These are phyloP conservation scores for Moesziomyces aphidis DNA, from an alignment of 1,284 basidiomycete species.

Conservation along the genomic window DNA sequence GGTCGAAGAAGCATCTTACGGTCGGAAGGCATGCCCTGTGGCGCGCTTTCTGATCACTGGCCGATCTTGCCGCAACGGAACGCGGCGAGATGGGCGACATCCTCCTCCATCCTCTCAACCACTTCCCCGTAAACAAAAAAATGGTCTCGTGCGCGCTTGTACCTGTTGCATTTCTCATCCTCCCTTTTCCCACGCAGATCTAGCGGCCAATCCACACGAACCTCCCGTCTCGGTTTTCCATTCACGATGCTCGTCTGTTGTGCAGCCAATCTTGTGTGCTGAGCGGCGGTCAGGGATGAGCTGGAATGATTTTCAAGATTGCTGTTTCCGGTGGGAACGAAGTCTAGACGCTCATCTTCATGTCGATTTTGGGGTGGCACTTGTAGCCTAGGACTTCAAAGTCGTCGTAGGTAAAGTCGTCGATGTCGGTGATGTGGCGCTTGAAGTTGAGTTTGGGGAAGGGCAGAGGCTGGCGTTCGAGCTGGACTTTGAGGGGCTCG, in stretches of 20 bases:
- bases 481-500: conserved; percentile 82
- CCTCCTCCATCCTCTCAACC: conserved; percentile 1
- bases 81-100: background rate
- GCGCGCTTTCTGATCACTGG: background rate
- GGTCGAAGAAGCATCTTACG: no score
- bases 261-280: no score
- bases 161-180: conserved; percentile 8
- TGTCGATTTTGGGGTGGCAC: conserved; percentile 85
- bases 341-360: conserved; percentile 94
- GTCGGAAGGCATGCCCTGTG: no score
- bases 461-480: conserved; percentile 79
- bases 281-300: no score
- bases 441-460: conserved; percentile 86
- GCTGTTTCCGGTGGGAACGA: background rate
- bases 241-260: background rate
- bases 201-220: conserved; percentile 15
- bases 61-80: background rate
- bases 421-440: conserved; percentile 76
- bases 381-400: conserved; percentile 88
- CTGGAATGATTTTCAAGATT: no score
- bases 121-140: conserved; percentile 20
- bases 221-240: conserved; percentile 4
- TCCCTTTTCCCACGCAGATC: background rate
- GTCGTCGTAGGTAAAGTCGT: conserved; percentile 84
- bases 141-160: conserved; percentile 14